Conservation (phyloP, 2,329 filamentous ascomycete genomes). For the Fusarium coicis region DNA sequence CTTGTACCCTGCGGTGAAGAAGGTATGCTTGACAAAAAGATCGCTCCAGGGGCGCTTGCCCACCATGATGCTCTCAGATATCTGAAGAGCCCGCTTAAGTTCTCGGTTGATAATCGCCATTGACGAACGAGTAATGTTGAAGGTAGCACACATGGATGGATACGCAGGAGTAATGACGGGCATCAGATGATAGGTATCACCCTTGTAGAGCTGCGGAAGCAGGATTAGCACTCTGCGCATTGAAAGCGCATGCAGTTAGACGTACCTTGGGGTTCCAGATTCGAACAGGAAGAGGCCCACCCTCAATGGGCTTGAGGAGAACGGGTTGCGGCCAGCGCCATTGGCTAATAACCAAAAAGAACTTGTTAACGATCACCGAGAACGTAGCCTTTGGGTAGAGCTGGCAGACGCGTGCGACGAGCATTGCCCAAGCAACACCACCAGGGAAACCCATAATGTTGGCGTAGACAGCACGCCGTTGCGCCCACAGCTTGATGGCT, state of each 20-base stretch:
- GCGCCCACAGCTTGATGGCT: slow-evolving; percentile 96
- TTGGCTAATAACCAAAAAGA: slow-evolving; percentile 89
- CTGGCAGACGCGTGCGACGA: slow-evolving; percentile 95
- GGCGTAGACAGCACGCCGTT: slow-evolving; percentile 90
- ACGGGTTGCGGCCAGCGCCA: slow-evolving; percentile 98
- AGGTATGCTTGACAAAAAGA: slow-evolving; percentile 88
- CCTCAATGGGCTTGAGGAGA: slow-evolving; percentile 87
- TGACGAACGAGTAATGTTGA: slow-evolving; percentile 90
- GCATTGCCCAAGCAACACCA: slow-evolving; percentile 97
- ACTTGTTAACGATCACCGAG: slow-evolving; percentile 89
- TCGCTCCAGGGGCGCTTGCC: slow-evolving; percentile 86
- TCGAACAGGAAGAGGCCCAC: slow-evolving; percentile 80
- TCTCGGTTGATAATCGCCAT: slow-evolving; percentile 86
- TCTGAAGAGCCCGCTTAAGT: slow-evolving; percentile 78
- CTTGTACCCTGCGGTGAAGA: slow-evolving; percentile 93
- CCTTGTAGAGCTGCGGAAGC: slow-evolving; percentile 72
- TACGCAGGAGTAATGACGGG: slow-evolving; percentile 98
- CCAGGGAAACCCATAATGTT: slow-evolving; percentile 97
- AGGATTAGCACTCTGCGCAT: not conserved
- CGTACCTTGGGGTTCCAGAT: slow-evolving; percentile 92
- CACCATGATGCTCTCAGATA: slow-evolving; percentile 82
- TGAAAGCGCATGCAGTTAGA: not conserved
- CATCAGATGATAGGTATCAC: slow-evolving; percentile 91
- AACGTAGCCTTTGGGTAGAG: slow-evolving; percentile 93
- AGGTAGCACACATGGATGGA: slow-evolving; percentile 96